Percentiles rank a stretch among this genome's conserved stretches.
Conservation (phyloP, 345 rosid genomes). For the Euclidium syriacum region DNA sequence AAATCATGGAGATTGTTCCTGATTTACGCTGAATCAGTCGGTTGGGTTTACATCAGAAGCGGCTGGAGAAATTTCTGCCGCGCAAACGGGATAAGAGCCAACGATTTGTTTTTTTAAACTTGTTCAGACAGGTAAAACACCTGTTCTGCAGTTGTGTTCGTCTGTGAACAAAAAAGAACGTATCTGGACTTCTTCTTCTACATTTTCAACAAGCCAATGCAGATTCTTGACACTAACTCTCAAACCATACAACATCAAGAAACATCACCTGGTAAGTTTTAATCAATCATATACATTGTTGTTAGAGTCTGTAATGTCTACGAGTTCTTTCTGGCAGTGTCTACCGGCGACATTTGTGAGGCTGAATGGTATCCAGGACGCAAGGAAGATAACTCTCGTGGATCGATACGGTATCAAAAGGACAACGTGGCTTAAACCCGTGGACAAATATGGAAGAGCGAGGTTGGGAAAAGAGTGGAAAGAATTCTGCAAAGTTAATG, state of each 20-base stretch:
- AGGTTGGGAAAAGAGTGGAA: constrained; percentile 21
- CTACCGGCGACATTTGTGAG: background rate
- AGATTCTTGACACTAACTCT: constrained; percentile 18
- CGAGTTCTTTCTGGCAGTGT: background rate
- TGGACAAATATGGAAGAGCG: background rate
- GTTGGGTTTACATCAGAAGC: background rate
- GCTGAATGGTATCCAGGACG: background rate
- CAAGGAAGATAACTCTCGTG: constrained; percentile 1
- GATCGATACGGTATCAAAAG: background rate
- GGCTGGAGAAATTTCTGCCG: constrained; percentile 17
- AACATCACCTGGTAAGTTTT: background rate
- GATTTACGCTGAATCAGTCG: background rate
- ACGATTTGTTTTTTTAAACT: background rate
- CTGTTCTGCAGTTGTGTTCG: constrained; percentile 6
- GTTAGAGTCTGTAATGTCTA: background rate
- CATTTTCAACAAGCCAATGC: background rate
- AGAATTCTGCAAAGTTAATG: constrained; percentile 14
- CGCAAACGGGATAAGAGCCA: background rate
- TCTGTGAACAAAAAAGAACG: background rate
- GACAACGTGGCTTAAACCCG: background rate
- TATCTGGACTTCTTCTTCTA: background rate
- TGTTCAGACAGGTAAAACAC: background rate
- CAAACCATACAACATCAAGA: background rate
- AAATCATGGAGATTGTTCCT: background rate
- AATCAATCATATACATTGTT: background rate